Evolutionary conservation across 345 rosid species (phyloP), one percentile per base, ranked within the genome.

Genomic region (Gynandropsis gynandra): DNA sequence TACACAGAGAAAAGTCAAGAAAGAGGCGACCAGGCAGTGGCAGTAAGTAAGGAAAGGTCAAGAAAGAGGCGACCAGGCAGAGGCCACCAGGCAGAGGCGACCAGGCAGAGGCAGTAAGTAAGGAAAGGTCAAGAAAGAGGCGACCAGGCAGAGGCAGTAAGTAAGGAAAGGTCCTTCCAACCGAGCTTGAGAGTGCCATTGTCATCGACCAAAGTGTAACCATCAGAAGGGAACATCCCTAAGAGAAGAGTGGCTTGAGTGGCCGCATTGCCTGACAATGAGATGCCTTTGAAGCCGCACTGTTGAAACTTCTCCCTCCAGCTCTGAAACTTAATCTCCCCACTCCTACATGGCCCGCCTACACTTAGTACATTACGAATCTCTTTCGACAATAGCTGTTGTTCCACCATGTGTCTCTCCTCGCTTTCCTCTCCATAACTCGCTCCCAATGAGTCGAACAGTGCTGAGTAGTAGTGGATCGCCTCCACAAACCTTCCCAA

Each of bases 61-160:
- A 47, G 44, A 20, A 32, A 31, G 42, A 18, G 10, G n/a, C 37
- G 93, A 74, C 98, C 98, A 92, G 10, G 98, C 98, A 3, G n/a
- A n/a, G 37, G 98, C 98, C 44, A 97, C 12, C 4, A 24, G 29
- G 19, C 37, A 78, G 70, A 24, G 97, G 97, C n/a, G n/a, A n/a
- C n/a, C n/a, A n/a, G n/a, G n/a, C n/a, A n/a, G n/a, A n/a, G 37
- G 98, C 98, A 47, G 98, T 92, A 7, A 92, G n/a, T n/a, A 36
- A 29, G 57, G 20, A 31, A 39, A 40, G 32, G 1, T 33, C 12
- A 8, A 24, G 29, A 35, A 41, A 78, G 70, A 24, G 97, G 97
- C 37, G 93, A 74, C 98, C 98, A 92, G 10, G 98, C 98, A 3
- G 98, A 92, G 37, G 98, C 98, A 47, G 98, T 92, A 7, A 92